Conservation (phyloP, 176 grass and related monocot species). For the Urochloa ruziziensis region DNA sequence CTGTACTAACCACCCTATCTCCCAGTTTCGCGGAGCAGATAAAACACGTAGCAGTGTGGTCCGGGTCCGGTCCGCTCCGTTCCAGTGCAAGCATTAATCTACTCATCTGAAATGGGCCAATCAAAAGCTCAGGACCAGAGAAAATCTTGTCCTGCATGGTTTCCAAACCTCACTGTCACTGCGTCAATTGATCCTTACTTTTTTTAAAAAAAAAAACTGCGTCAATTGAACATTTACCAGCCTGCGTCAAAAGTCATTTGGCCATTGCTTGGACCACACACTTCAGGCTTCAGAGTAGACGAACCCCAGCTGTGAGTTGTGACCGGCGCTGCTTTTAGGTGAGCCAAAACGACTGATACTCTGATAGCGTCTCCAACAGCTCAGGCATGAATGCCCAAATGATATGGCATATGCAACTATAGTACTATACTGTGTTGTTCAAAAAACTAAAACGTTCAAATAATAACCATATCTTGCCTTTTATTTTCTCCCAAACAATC, state of each 20-base stretch:
- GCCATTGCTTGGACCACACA: background rate
- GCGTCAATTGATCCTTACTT: background rate
- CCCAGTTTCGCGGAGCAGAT: slow-evolving; percentile 20
- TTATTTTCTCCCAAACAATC: background rate
- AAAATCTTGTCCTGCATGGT: background rate
- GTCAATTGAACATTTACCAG: background rate
- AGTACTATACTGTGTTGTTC: too few species aligned
- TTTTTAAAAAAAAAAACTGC: too few species aligned
- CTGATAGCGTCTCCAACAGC: background rate
- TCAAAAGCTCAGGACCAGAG: slow-evolving; percentile 6
- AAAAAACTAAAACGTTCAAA: too few species aligned
- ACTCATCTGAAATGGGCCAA: background rate
- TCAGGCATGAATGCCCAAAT: background rate
- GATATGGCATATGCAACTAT: background rate
- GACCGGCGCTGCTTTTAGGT: background rate
- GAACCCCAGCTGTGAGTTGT: background rate
- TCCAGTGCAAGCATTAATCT: background rate
- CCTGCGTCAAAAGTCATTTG: background rate
- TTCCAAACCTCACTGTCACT: background rate
- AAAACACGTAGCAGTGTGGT: background rate
- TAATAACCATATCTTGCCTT: background rate
- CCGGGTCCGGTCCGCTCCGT: background rate
- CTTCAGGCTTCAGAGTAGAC: background rate
- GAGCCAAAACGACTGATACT: background rate
- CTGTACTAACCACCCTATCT: slow-evolving; percentile 8